Conservation (phyloP, 1,139 yeast genomes). For the Magnusiomyces tetraspermus region DNA sequence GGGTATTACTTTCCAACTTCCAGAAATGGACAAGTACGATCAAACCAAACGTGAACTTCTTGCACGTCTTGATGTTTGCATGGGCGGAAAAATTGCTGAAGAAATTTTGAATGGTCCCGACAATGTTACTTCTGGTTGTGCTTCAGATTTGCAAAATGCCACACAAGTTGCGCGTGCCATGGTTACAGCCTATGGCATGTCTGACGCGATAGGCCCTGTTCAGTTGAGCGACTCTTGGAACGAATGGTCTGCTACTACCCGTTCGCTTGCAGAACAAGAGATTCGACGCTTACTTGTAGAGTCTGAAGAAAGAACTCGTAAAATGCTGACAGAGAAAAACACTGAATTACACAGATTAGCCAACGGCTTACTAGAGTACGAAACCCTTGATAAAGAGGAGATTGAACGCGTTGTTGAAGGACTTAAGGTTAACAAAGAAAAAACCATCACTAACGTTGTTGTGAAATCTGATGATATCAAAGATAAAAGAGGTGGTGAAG, state of each 20-base stretch:
- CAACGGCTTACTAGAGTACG: conserved; percentile 88
- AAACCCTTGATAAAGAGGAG: conserved; percentile 85
- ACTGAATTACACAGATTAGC: conserved; percentile 82
- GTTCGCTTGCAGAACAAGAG: conserved; percentile 88
- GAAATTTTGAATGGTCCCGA: conserved; percentile 85
- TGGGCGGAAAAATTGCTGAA: conserved; percentile 99
- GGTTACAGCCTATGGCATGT: conserved; percentile 97
- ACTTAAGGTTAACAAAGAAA: conserved; percentile 56
- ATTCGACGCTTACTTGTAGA: conserved; percentile 63
- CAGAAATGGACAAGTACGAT: conserved; percentile 97
- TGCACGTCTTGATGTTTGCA: conserved; percentile 89
- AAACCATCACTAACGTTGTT: conserved; percentile 64
- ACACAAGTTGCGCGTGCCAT: conserved; percentile 91
- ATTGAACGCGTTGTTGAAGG: conserved; percentile 81
- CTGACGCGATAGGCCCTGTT: conserved; percentile 87
- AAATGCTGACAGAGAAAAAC: conserved; percentile 44
- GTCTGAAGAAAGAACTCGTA: conserved; percentile 74
- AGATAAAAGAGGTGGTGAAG: conserved; percentile 27
- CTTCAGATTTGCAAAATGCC: conserved; percentile 81
- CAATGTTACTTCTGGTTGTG: conserved; percentile 90
- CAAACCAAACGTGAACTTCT: conserved; percentile 81
- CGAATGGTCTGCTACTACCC: conserved; percentile 81
- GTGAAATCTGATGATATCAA: conserved; percentile 42
- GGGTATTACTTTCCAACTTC: conserved; percentile 93
- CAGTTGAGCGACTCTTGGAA: conserved; percentile 75